Evolutionary conservation across 805 yeast genomes (phyloP).

Genomic region (Kluyveromyces lactis): DNA sequence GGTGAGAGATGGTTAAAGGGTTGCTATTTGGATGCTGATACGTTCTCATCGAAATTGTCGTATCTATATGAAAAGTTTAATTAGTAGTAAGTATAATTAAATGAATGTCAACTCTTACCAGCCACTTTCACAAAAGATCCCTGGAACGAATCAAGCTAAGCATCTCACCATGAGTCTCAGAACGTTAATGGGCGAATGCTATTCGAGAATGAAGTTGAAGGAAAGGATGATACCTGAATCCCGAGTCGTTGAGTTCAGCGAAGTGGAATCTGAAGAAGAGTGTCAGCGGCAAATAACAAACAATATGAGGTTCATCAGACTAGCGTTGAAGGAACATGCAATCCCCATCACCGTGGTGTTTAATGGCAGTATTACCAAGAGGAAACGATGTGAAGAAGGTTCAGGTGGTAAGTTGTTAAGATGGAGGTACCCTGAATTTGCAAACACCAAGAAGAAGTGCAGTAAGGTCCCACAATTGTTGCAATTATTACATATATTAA

Average conservation of each 20-base stretch:
- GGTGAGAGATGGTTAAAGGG: conserved; percentile 67
- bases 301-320: conserved; percentile 1
- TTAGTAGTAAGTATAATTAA: not conserved
- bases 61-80: conserved; percentile 21
- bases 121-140: no score
- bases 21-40: conserved; percentile 64
- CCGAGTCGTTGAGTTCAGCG: conserved; percentile 6
- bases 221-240: conserved; percentile 11
- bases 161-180: conserved; percentile 1
- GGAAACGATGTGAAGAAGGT: no score
- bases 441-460: not conserved
- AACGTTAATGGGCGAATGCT: conserved; percentile 6
- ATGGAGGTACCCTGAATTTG: conserved; percentile 4
- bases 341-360: conserved; percentile 1
- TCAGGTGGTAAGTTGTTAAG: not conserved
- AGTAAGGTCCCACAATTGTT: conserved; percentile 2
- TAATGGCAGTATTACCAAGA: not conserved
- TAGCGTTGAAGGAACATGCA: conserved; percentile 3
- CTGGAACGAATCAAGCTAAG: not conserved
- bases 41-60: conserved; percentile 54
- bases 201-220: not conserved
- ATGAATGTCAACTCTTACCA: no score
- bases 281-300: conserved; percentile 5
- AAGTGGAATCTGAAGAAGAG: not conserved
- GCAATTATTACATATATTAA: conserved; percentile 11